Conservation (phyloP, 192 early-diverging fungal genomes). For the Endogone sp. region DNA sequence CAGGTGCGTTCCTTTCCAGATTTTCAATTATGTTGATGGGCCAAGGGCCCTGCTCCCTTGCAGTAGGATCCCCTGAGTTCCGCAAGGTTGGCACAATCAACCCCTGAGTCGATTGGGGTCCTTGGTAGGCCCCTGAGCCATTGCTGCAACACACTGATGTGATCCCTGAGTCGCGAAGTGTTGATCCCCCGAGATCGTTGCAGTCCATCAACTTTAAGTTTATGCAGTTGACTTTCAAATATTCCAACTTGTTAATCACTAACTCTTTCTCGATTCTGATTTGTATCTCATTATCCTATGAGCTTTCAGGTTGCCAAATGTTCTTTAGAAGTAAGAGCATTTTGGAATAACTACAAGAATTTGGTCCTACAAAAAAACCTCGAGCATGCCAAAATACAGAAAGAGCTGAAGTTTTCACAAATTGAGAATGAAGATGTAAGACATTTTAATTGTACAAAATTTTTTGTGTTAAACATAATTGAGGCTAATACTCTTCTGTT, state of each 20-base stretch:
- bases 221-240: background rate
- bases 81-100: conserved; percentile 12
- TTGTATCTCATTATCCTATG: background rate
- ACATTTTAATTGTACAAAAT: too few relatives aligned
- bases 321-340: conserved; percentile 6
- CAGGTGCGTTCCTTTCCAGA: conserved; percentile 6
- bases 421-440: too few relatives aligned
- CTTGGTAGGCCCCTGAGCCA: conserved; percentile 16
- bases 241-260: background rate
- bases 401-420: too few relatives aligned
- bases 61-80: conserved; percentile 1
- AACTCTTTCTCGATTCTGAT: background rate
- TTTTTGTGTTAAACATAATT: conserved; percentile 7
- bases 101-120: conserved; percentile 19
- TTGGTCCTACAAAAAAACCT: too few relatives aligned
- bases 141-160: conserved; percentile 17
- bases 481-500: conserved; percentile 8
- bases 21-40: conserved; percentile 7
- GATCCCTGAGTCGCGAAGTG: conserved; percentile 10
- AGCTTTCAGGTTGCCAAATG: background rate
- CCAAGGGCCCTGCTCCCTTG: conserved; percentile 14
- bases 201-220: conserved; percentile 8
- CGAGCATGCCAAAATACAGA: too few relatives aligned
- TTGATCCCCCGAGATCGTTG: conserved; percentile 19
- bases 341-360: background rate